Percentiles rank a stretch among this genome's conserved stretches.
Conservation (phyloP, 148 eudicot species). For the Salicornia ramosissima region DNA sequence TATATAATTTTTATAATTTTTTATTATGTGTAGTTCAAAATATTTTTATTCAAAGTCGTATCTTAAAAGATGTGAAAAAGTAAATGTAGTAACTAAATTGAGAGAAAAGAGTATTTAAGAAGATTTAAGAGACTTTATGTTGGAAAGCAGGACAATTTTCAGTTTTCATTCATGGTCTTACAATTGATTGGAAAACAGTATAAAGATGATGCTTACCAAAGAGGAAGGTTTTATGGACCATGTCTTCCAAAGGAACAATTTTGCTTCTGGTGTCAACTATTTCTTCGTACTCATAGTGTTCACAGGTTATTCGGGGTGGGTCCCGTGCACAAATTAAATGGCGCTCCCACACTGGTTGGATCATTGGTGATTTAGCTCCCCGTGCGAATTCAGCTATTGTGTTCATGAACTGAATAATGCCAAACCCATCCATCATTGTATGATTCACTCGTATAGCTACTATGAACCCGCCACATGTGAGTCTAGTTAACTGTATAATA, state of each 20-base stretch:
- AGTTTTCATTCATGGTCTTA: no score
- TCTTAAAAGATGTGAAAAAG: no score
- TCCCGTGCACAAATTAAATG: conserved; percentile 29
- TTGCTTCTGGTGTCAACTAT: conserved; percentile 20
- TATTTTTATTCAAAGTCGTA: no score
- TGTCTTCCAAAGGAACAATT: conserved; percentile 26
- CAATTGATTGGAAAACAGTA: no score
- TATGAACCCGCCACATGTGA: conserved; percentile 34
- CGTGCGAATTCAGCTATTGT: conserved; percentile 36
- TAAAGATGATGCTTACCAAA: no score
- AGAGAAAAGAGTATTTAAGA: no score
- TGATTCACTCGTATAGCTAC: conserved; percentile 29
- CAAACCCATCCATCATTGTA: conserved; percentile 30
- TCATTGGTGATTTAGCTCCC: conserved; percentile 15
- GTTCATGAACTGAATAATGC: conserved; percentile 32
- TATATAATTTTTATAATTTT: no score
- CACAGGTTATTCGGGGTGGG: conserved; percentile 28
- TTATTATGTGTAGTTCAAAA: no score
- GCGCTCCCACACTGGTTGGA: conserved; percentile 37
- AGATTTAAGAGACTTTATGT: no score
- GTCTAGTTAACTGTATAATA: conserved; percentile 24
- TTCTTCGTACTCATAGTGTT: conserved; percentile 30
- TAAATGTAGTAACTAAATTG: no score
- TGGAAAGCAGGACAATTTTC: no score
- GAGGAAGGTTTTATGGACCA: conserved; percentile 29